phyloP scores from a whole-genome alignment of 805 yeast genomes.

The Danielia reshetovae region DNA sequence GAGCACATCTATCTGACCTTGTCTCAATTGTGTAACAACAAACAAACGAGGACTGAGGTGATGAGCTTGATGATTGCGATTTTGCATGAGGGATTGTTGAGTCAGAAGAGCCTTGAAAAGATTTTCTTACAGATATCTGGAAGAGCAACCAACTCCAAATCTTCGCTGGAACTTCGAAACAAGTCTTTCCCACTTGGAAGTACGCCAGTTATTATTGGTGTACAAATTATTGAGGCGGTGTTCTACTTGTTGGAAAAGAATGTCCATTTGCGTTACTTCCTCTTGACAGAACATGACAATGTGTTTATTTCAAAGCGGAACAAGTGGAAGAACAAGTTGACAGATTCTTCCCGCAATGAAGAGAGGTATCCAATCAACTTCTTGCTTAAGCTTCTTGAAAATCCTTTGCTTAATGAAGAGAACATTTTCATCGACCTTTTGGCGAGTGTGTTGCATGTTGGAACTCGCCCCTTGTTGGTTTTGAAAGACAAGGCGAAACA shows the following conservation, averaged over 20 bases:
- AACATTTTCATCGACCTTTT: slow-evolving; percentile 71
- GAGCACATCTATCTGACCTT: slow-evolving; percentile 64
- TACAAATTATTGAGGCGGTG: slow-evolving; percentile 71
- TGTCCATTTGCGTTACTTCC: slow-evolving; percentile 64
- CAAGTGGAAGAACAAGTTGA: slow-evolving; percentile 29
- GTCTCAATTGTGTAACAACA: slow-evolving; percentile 64
- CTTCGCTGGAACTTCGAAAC: not conserved
- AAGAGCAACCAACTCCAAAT: slow-evolving; percentile 32
- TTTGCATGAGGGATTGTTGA: slow-evolving; percentile 69
- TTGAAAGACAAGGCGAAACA: slow-evolving; percentile 23
- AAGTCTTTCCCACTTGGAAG: slow-evolving; percentile 49
- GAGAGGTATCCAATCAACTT: slow-evolving; percentile 70
- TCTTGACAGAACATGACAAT: slow-evolving; percentile 70
- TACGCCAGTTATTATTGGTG: slow-evolving; percentile 67
- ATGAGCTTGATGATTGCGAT: slow-evolving; percentile 64
- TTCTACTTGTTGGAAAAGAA: slow-evolving; percentile 67
- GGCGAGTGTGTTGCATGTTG: slow-evolving; percentile 69
- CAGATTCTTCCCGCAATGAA: slow-evolving; percentile 31
- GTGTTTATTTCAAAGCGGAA: slow-evolving; percentile 33
- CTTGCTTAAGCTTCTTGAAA: slow-evolving; percentile 58
- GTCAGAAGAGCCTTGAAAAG: slow-evolving; percentile 57
- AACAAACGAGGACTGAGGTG: slow-evolving; percentile 74
- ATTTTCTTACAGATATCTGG: slow-evolving; percentile 55
- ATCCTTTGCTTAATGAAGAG: slow-evolving; percentile 64
- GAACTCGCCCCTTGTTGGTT: slow-evolving; percentile 66